Conservation (phyloP, 2,329 filamentous ascomycete genomes). For the Fusarium compactum region DNA sequence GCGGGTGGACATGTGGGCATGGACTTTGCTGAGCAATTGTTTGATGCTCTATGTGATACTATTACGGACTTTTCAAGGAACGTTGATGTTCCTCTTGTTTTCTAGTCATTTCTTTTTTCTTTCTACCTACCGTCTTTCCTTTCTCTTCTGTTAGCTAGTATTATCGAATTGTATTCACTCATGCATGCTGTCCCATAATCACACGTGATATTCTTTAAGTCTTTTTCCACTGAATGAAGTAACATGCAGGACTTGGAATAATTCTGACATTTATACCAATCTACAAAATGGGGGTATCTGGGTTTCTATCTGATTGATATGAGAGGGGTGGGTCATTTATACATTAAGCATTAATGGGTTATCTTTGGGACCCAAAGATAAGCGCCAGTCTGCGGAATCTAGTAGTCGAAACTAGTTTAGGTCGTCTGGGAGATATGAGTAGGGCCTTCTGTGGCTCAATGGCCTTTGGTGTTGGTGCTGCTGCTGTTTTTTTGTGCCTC, state of each 20-base stretch:
- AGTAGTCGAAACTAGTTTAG: neutral
- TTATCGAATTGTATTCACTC: neutral
- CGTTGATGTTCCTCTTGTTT: neutral
- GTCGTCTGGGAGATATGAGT: neutral
- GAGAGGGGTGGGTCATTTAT: neutral
- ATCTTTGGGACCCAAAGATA: neutral
- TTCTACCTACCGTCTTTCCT: neutral
- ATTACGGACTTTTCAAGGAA: conserved; percentile 26
- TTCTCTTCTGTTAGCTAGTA: neutral
- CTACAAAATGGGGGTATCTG: neutral
- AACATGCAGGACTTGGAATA: neutral
- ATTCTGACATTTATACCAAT: neutral
- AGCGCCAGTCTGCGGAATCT: neutral
- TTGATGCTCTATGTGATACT: conserved; percentile 22
- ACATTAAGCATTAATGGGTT: neutral
- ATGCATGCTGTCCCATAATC: neutral
- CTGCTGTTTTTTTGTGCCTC: neutral
- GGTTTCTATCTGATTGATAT: neutral
- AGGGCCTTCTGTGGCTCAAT: neutral
- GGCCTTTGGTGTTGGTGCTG: neutral
- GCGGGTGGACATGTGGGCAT: conserved; percentile 2
- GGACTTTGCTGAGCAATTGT: conserved; percentile 15
- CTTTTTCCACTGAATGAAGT: neutral
- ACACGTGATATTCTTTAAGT: neutral
- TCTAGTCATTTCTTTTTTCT: neutral